phyloP scores from a whole-genome alignment of 2,329 filamentous ascomycete genomes.

The Fusarium cyanostomum region DNA sequence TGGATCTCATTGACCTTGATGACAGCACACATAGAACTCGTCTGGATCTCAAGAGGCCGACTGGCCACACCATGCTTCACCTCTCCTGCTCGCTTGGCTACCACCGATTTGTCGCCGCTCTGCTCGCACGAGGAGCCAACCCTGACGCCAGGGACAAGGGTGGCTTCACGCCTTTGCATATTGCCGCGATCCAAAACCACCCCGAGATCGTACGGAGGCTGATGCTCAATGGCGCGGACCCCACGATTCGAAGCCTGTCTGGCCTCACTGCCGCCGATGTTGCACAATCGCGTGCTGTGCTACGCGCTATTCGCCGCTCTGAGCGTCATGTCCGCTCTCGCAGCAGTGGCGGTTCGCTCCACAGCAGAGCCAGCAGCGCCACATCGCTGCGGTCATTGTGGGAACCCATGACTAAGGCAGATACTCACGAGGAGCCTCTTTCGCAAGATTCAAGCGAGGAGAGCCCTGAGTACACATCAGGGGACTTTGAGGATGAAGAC shows the following conservation, averaged over 20 bases:
- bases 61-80: constrained; percentile 84
- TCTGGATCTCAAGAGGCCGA: constrained; percentile 71
- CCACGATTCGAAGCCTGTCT: constrained; percentile 73
- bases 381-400: constrained; percentile 74
- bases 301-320: constrained; percentile 69
- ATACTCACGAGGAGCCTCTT: constrained; percentile 48
- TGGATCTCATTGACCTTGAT: constrained; percentile 83
- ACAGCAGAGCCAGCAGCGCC: constrained; percentile 72
- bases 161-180: constrained; percentile 83
- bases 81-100: constrained; percentile 80
- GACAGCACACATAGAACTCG: constrained; percentile 74
- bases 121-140: constrained; percentile 81
- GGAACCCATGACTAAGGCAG: constrained; percentile 59
- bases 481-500: constrained; percentile 55
- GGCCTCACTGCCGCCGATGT: constrained; percentile 78
- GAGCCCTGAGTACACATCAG: constrained; percentile 57
- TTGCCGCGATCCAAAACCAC: constrained; percentile 80
- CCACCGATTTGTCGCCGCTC: constrained; percentile 77
- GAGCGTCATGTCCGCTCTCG: constrained; percentile 72
- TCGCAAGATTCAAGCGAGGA: constrained; percentile 55
- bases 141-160: constrained; percentile 79
- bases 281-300: constrained; percentile 70
- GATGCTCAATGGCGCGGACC: constrained; percentile 77
- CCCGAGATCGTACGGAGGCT: constrained; percentile 79
- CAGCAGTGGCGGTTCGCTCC: constrained; percentile 71